Base-by-base conservation (phyloP, 768 basidiomycete genomes). In the Crucibulum laeve region DNA sequence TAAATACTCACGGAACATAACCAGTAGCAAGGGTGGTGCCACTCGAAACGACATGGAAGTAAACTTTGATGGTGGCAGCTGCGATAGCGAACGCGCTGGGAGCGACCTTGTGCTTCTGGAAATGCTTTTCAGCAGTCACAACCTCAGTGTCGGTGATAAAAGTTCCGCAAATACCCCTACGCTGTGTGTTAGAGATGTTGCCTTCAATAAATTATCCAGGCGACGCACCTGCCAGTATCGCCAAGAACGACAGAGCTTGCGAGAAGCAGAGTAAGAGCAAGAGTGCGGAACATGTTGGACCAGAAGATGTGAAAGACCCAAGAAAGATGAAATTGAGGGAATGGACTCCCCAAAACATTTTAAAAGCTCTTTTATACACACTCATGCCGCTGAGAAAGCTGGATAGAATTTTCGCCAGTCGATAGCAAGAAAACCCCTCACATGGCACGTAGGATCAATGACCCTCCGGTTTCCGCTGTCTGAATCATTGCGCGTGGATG, bases 11-110 rank as follows among this genome's bases (percentile, higher is more conserved):
- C 71, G 73, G 64, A 40, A 76, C 50, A 44, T 70, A 61, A 17
- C 74, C 76, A 36, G 71, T 69, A 5, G 54, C 43, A 5, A 57
- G 13, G 15, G 64, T 64, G 1, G 43, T 45, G 46, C 67, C 53
- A 36, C 55, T 45, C 50, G 56, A 52, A 37, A 74, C 50, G 39
- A 68, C 65, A 47, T 71, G 63, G 53, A 62, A 72, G 56, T 69
- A 65, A 24, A 76, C 62, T 47, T 67, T 43, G 18, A 65, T 40
- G 4, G 37, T 38, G 8, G 47, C 42, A 1, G 40, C 19, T 15
- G 47, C 41, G 17, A 25, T 18, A 17, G 37, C 25, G 38, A 32
- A 44, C 11, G 22, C 32, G 32, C n/a, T 38, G 11, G 39, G 14
- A 24, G 43, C 34, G 26, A 54, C 42, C 22, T 44, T 44, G 45